Conservation (phyloP, 225 moss, liverwort and hornwort genomes). For the Sphagnum contortum region DNA sequence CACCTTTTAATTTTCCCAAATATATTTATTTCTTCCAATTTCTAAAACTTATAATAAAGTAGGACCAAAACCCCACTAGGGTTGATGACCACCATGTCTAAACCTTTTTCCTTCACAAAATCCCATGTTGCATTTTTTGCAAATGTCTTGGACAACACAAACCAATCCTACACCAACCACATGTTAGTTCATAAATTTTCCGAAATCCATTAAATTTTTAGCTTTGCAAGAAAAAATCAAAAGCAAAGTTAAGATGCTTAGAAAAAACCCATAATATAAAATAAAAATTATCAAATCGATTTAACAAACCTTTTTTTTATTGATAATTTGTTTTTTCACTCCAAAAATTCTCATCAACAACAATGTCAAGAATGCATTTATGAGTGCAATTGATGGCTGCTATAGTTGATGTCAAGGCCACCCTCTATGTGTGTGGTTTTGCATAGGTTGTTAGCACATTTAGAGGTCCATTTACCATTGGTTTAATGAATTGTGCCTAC, state of each 20-base stretch:
- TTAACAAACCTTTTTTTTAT: slow-evolving; percentile 17
- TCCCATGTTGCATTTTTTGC: slow-evolving; percentile 44
- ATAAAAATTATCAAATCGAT: not conserved
- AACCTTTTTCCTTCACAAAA: slow-evolving; percentile 34
- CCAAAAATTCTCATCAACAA: slow-evolving; percentile 35
- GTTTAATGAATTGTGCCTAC: slow-evolving; percentile 41
- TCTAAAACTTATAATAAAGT: slow-evolving; percentile 25
- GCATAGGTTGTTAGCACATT: slow-evolving; percentile 33
- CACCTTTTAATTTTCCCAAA: slow-evolving; percentile 44
- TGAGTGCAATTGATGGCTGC: slow-evolving; percentile 36
- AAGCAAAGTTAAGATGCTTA: too few relatives aligned
- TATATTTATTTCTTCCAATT: slow-evolving; percentile 31
- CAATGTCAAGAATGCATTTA: slow-evolving; percentile 3
- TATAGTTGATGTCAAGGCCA: slow-evolving; percentile 41
- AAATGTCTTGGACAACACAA: slow-evolving; percentile 33
- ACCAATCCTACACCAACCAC: slow-evolving; percentile 33
- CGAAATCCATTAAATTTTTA: too few relatives aligned
- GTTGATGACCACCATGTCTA: slow-evolving; percentile 23
- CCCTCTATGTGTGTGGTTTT: slow-evolving; percentile 26
- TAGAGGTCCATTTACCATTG: slow-evolving; percentile 41
- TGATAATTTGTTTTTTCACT: slow-evolving; percentile 24
- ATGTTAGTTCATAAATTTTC: too few relatives aligned
- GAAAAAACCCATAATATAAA: too few relatives aligned
- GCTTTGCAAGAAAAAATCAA: too few relatives aligned
- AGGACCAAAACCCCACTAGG: slow-evolving; percentile 30